Conservation (phyloP, 2,329 filamentous ascomycete genomes). For the Botrytis hyacinthi region DNA sequence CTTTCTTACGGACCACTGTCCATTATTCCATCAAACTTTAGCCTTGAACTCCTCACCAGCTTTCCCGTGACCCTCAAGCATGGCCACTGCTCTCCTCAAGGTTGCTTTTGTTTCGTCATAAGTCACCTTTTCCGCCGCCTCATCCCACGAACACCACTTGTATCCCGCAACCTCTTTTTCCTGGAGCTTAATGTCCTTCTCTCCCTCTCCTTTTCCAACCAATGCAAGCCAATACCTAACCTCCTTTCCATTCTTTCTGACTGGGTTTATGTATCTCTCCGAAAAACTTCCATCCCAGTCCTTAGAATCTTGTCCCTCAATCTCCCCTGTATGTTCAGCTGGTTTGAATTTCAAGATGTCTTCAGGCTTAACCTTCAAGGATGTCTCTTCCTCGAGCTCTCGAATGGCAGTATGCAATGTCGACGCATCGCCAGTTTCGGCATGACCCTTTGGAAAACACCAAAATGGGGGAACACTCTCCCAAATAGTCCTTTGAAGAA, state of each 20-base stretch:
- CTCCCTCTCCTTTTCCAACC: slow-evolving; percentile 11
- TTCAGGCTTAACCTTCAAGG: slow-evolving; percentile 10
- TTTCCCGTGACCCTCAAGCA: neutral
- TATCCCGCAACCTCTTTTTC: slow-evolving; percentile 27
- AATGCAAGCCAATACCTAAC: slow-evolving; percentile 25
- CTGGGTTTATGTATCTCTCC: slow-evolving; percentile 23
- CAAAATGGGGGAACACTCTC: slow-evolving; percentile 21
- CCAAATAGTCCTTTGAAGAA: slow-evolving; percentile 24
- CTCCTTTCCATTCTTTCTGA: slow-evolving; percentile 25
- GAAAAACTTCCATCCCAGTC: slow-evolving; percentile 20
- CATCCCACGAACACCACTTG: slow-evolving; percentile 26
- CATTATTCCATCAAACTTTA: neutral
- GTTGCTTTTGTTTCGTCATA: slow-evolving; percentile 26
- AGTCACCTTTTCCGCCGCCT: slow-evolving; percentile 21
- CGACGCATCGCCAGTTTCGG: slow-evolving; percentile 22
- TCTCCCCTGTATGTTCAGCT: neutral
- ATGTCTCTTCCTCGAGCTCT: slow-evolving; percentile 28
- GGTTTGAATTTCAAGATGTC: slow-evolving; percentile 19
- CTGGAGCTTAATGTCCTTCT: slow-evolving; percentile 25
- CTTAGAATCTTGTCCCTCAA: slow-evolving; percentile 15
- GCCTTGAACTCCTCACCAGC: neutral
- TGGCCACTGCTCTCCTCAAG: slow-evolving; percentile 17
- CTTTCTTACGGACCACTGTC: neutral
- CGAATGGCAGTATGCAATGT: slow-evolving; percentile 22
- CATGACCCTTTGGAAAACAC: slow-evolving; percentile 29